Base-by-base conservation (phyloP, 805 yeast species). In the Schwanniomyces occidentalis region DNA sequence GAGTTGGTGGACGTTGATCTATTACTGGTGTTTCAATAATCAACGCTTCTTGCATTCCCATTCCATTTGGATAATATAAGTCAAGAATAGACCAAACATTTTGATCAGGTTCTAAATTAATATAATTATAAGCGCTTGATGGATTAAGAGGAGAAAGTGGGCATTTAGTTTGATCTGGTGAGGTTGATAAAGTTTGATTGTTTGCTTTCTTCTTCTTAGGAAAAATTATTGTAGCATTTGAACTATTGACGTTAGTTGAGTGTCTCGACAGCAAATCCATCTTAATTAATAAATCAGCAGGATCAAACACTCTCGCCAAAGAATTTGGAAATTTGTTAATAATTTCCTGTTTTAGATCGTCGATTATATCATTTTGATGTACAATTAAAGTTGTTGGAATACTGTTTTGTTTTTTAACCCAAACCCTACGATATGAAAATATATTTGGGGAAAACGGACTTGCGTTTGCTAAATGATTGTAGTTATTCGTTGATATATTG, bases 281-380 rank as follows among this genome's bases (percentile, higher is more conserved):
- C 24, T 50, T 74, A 40, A 79, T 54, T 12, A 66, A 36, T 44
- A 82, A 38, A 52, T 85, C 87, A 8, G 95, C 78, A 6, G 95
- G 80, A 62, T 88, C 88, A 51, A 71, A 74, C 29, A 65, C 54
- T 41, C 75, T 55, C 3, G 80, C 85, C 37, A 83, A 52, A 2
- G 86, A 73, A 40, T 83, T 78, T 35, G 95, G 85, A 55, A 75
- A 84, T 47, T 82, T 85, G 28, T 62, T 63, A 23, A 80, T 58
- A 1, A 90, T 71, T 40, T 78, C 71, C 8, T 71, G 63, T 51
- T 90, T 90, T 48, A 90, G 65, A 57, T 91, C 96, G 56, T 90
- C 98, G 4, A 90, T 73, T 1, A 89, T 71, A 51, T 85, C 91
- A 14, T 58, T 52, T 19, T 77, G 77, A 12, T 69, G 66, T 13